Base-by-base conservation (phyloP, 2,329 filamentous ascomycete genomes). In the Aurifilum marmelostoma region DNA sequence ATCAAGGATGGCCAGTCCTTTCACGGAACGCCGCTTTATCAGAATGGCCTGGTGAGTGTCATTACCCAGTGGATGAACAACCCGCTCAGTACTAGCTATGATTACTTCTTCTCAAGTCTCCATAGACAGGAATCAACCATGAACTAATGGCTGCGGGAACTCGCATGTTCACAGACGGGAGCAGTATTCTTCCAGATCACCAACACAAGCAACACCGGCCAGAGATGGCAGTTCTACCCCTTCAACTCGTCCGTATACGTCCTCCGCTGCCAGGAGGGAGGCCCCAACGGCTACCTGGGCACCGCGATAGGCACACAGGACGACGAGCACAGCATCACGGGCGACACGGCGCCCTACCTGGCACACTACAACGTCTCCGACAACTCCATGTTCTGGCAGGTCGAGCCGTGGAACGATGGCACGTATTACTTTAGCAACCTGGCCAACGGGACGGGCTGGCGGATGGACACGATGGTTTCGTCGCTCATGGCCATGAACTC, bases 221-320 rank as follows among this genome's bases (percentile, higher is more conserved):
- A 69, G 14, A 50, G 34, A 9, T 69, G 67, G 67, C 67, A 69
- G n/a, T 62, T 69, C 58, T 69, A 18, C 2, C 67, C 67, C 1
- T 66, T 66, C 37, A 69, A 69, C 37, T 66, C 63, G 1, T 69
- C 67, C 16, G 63, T 63, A 27, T 69, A 69, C 21, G 12, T 69
- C n/a, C 63, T 69, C 12, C 67, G 67, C 9, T 66, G 54, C 24
- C 39, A 54, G 43, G 41, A 69, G 39, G 56, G 34, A 8, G 67
- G 67, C 21, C 67, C 63, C 6, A 34, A 69, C 18, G 63, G 11
- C 5, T 69, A 66, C 11, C 43, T 69, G 8, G 63, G 43, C 12
- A 24, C 29, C 2, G 43, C 67, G 0, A 27, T 16, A 6, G 63
- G 47, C 21, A 6, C 32, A 8, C 56, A 24, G 11, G 18, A 16